Evolutionary conservation across 164 flowering plant genomes (phyloP), one percentile per base, ranked within the genome.

Genomic region (Liquidambar formosana): DNA sequence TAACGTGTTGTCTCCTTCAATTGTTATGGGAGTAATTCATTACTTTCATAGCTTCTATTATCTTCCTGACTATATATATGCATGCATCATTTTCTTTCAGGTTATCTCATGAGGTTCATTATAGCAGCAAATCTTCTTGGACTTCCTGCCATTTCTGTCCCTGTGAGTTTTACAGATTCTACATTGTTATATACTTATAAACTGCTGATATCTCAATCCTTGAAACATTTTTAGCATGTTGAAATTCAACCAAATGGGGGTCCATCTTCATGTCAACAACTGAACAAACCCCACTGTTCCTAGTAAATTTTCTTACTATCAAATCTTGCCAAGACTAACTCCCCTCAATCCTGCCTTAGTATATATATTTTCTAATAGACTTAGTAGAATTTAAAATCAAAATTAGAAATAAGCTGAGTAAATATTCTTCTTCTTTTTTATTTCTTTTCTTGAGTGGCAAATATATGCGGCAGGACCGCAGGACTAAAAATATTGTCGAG

Each of bases 121-220:
- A n/a, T 81, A 66, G 81, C 94, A 11, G 89, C 83, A 71, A 93
- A 95, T 80, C 93, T 95, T 77, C 93, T 95, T 73, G 99, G 99
- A 57, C 78, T 95, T 63, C 97, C 99, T 27, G 97, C 99, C 68
- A 93, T 91, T 46, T 76, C 97, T 69, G 87, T 95, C 59, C 99
- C 99, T 19, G 97, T 94, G 73, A 73, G 94, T 82, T 49, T 41
- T 72, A 46, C 57, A 41, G 3, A 33, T 33, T 19, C 21, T 25
- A 44, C 48, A 18, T 23, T 16, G 69, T 43, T 56, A 23, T 41
- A 41, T 66, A n/a, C n/a, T n/a, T n/a, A n/a, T 1, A 28, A 19
- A 44, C 19, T 6, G 11, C 10, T 19, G 25, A 11, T 57, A 60
- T 11, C 33, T 23, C 12, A 10, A 46, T 5, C 0, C 45, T 19